These are phyloP conservation scores for Eutrema yunnanense DNA, from an alignment of 345 rosid species.

Conservation along the genomic window DNA sequence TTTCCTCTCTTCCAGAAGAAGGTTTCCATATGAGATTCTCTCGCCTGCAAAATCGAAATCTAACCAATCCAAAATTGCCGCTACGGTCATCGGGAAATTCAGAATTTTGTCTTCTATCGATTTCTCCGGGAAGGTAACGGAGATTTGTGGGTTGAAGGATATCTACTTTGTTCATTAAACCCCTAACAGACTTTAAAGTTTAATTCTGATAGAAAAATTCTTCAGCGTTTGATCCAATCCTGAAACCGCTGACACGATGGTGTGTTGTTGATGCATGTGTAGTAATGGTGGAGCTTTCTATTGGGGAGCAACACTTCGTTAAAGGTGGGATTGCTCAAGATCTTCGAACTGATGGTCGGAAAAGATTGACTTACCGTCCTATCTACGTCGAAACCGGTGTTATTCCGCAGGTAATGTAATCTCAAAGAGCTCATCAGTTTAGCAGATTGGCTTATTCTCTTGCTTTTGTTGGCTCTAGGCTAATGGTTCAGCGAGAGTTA, in stretches of 20 bases:
- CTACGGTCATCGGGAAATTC: constrained; percentile 19
- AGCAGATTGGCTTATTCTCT: not conserved
- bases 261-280: not conserved
- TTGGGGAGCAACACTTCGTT: constrained; percentile 63
- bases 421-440: not conserved
- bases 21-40: too few species aligned
- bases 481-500: constrained; percentile 83
- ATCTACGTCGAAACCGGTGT: constrained; percentile 70
- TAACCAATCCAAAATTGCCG: constrained; percentile 12
- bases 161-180: constrained; percentile 2
- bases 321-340: constrained; percentile 85
- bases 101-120: not conserved
- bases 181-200: not conserved
- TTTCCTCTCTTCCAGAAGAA: too few species aligned
- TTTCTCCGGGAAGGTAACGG: constrained; percentile 13
- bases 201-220: not conserved
- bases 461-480: constrained; percentile 43
- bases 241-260: not conserved
- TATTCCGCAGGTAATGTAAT: constrained; percentile 66
- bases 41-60: too few species aligned
- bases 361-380: constrained; percentile 59
- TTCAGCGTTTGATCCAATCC: not conserved
- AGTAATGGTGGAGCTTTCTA: constrained; percentile 72
- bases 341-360: constrained; percentile 75
- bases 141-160: not conserved